Evolutionary conservation across 352 stramenopile genomes (phyloP).

Genomic region (Pythium chondricola): DNA sequence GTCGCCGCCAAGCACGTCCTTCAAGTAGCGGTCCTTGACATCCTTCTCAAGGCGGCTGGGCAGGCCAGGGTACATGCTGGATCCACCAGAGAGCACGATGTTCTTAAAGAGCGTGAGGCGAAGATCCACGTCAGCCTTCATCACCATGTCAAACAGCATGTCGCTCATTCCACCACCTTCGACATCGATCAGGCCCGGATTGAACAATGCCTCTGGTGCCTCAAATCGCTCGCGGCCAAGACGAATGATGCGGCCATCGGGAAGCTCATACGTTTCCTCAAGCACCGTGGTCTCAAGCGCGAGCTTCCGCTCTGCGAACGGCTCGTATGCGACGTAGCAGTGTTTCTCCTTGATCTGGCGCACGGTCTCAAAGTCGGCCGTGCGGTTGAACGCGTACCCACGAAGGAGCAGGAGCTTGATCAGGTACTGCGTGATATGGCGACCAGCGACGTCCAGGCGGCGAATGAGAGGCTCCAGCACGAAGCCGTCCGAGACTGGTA

Average conservation of each 20-base stretch:
- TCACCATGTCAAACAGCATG: conserved; percentile 98
- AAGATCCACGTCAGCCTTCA: conserved; percentile 94
- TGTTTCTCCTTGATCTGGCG: conserved; percentile 94
- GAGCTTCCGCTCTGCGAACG: conserved; percentile 76
- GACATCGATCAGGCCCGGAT: conserved; percentile 95
- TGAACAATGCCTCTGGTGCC: conserved; percentile 94
- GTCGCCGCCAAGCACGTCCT: conserved; percentile 84
- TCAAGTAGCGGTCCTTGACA: conserved; percentile 81
- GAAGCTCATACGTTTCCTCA: conserved; percentile 92
- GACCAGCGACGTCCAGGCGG: conserved; percentile 87
- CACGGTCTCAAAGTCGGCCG: conserved; percentile 90
- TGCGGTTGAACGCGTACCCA: conserved; percentile 90
- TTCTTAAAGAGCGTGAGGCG: conserved; percentile 97
- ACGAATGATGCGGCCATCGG: conserved; percentile 94
- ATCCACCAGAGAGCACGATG: conserved; percentile 93
- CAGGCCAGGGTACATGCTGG: conserved; percentile 95
- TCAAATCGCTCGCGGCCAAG: conserved; percentile 95
- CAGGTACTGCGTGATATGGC: conserved; percentile 93
- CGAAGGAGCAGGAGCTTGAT: conserved; percentile 91
- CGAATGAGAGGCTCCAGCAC: conserved; percentile 88
- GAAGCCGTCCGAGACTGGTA: conserved; percentile 89
- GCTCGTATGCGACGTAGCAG: conserved; percentile 92
- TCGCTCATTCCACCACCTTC: conserved; percentile 94
- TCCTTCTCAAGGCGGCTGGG: conserved; percentile 91
- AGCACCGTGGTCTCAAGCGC: conserved; percentile 90